These are phyloP conservation scores for Rhytidiadelphus loreus DNA, from an alignment of 225 moss, liverwort and hornwort genomes.

Conservation along the genomic window DNA sequence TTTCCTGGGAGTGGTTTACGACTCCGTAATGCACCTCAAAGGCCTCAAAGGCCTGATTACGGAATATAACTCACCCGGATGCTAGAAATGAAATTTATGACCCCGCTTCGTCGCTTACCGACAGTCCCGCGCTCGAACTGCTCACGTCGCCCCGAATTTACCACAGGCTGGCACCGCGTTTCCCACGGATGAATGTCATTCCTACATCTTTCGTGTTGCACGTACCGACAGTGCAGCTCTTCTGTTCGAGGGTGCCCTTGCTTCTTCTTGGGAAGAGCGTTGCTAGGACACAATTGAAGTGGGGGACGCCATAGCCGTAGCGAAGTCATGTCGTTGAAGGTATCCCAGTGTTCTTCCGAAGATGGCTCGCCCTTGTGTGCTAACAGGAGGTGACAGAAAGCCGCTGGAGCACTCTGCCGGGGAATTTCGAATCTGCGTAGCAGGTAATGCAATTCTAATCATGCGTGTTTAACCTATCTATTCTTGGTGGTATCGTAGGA, in stretches of 20 bases:
- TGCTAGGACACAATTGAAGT: no score
- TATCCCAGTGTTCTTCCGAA: neutral
- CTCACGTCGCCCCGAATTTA: no score
- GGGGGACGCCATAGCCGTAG: neutral
- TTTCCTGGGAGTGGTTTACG: no score
- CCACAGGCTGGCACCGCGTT: neutral
- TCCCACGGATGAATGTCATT: neutral
- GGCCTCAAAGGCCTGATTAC: no score
- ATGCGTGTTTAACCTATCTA: neutral
- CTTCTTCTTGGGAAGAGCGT: neutral
- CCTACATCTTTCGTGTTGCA: neutral
- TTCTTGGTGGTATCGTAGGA: neutral
- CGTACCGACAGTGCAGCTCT: neutral
- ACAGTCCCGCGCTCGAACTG: no score
- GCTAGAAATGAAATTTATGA: no score
- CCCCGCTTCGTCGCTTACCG: no score
- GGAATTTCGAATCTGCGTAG: neutral
- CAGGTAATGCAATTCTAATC: neutral
- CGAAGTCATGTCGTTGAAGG: neutral
- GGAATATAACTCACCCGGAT: no score
- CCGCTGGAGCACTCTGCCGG: neutral
- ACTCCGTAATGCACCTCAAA: no score
- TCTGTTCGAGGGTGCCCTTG: neutral
- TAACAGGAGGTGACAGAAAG: neutral
- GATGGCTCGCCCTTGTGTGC: neutral